Percentiles rank a stretch among this genome's conserved stretches.
phyloP scores from a whole-genome alignment of 768 basidiomycete species.

The Pisolithus microcarpus region DNA sequence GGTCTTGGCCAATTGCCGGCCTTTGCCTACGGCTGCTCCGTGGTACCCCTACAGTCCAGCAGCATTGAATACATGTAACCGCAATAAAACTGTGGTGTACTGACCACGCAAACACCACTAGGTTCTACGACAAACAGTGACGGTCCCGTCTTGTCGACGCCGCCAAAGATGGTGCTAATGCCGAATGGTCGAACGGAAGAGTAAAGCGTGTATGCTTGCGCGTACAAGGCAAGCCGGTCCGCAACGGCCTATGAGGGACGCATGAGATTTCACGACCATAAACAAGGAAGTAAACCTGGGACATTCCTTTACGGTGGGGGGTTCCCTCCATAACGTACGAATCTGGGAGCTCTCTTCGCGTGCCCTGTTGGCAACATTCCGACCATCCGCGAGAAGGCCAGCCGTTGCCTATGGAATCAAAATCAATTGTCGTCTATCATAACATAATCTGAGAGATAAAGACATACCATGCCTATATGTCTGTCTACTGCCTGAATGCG shows the following conservation, averaged over 20 bases:
- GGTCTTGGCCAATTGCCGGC: constrained; percentile 96
- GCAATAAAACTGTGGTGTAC: constrained; percentile 20
- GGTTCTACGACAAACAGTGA: constrained; percentile 88
- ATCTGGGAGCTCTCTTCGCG: constrained; percentile 75
- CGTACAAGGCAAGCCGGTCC: constrained; percentile 81
- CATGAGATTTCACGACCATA: not conserved
- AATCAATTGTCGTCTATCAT: constrained; percentile 2
- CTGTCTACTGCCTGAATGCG: constrained; percentile 91
- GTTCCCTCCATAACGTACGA: constrained; percentile 65
- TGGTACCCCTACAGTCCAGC: constrained; percentile 68
- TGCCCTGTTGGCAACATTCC: constrained; percentile 78
- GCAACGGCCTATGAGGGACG: constrained; percentile 40
- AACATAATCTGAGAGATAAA: not conserved
- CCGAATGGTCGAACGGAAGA: constrained; percentile 98
- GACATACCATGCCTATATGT: constrained; percentile 82
- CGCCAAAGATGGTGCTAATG: constrained; percentile 85
- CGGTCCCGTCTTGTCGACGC: constrained; percentile 85
- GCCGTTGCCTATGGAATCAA: constrained; percentile 66
- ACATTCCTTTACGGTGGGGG: constrained; percentile 72
- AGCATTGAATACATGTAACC: not conserved
- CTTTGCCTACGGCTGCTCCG: constrained; percentile 96
- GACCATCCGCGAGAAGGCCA: constrained; percentile 88
- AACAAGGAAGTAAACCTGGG: not conserved
- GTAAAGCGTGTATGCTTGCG: constrained; percentile 95
- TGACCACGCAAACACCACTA: constrained; percentile 83